Base-by-base conservation (phyloP, 2,329 filamentous ascomycete genomes). In the Catunica adiposa region DNA sequence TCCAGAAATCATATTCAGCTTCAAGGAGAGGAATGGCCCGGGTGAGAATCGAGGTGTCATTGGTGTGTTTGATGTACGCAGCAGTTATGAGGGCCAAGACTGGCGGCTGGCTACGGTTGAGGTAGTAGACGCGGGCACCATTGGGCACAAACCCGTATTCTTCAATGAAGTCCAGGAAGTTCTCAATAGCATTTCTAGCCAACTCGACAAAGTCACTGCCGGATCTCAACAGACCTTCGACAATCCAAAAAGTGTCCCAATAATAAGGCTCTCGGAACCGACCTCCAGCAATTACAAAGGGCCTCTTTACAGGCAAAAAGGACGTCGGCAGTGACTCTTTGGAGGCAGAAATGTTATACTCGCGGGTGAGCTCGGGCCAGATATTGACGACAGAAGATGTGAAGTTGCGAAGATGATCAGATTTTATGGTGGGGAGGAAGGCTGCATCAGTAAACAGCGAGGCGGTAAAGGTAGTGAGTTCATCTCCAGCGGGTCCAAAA, bases 261-360 rank as follows among this genome's bases (percentile, higher is more conserved):
- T 84, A 84, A 63, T 84, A 85, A 1, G 79, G 74, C 66, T 85
- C 82, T 34, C 81, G 72, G 70, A 85, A 85, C 29, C 82, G 78
- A n/a, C 82, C 81, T 11, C 81, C 81, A 2, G 81, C 80, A 15
- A 85, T 75, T n/a, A 85, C 79, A 62, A 85, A 84, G 2, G 79
- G 81, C 57, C 78, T 76, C 62, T 82, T 82, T 58, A 84, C 64
- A 5, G 80, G 78, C 56, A 84, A 77, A 66, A 82, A 84, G 63
- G 80, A 83, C 61, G 74, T 74, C 34, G 79, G 78, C 59, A 80
- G 84, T 34, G 72, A 72, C 7, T 71, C 69, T 68, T 80, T 84
- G 61, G 74, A 75, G 20, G 63, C 63, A n/a, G 69, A 64, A 54
- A 73, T 73, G 14, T 69, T 68, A 63, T 83, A 84, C 22, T 70